These are phyloP conservation scores for Amoeboaphelidium occidentale DNA, from an alignment of 371 early-diverging fungal genomes.

Conservation along the genomic window DNA sequence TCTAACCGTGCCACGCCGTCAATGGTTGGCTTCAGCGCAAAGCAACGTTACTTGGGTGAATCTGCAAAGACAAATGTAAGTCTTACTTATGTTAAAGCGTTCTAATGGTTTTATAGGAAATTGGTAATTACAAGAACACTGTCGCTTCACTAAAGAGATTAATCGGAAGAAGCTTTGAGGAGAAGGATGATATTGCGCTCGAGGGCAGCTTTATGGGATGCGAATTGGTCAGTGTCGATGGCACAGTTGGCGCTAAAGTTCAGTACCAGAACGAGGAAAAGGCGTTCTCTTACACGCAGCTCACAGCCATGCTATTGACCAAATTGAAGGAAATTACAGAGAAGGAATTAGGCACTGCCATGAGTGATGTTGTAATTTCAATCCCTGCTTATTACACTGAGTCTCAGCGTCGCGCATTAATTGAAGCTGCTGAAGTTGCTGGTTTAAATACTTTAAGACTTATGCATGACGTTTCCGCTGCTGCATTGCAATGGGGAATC, in stretches of 20 bases:
- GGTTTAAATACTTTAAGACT: conserved; percentile 77
- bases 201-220: conserved; percentile 59
- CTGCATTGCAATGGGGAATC: conserved; percentile 89
- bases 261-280: conserved; percentile 9
- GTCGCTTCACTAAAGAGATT: conserved; percentile 82
- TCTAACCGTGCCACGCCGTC: conserved; percentile 90
- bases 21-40: conserved; percentile 73
- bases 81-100: not conserved
- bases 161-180: conserved; percentile 68
- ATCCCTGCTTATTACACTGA: conserved; percentile 89
- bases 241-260: conserved; percentile 63
- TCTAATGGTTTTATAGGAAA: conserved; percentile 21
- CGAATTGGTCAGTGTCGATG: conserved; percentile 49
- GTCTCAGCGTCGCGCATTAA: conserved; percentile 62
- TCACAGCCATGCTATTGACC: conserved; percentile 75
- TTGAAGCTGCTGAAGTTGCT: conserved; percentile 68
- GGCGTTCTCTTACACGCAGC: conserved; percentile 61
- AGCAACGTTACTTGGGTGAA: conserved; percentile 87
- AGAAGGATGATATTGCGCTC: conserved; percentile 57
- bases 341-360: conserved; percentile 50
- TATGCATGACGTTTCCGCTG: conserved; percentile 78
- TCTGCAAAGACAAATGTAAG: conserved; percentile 55
- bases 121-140: conserved; percentile 88
- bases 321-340: conserved; percentile 73
- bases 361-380: conserved; percentile 81